These are phyloP conservation scores for Hortiboletus flavorubellus DNA, from an alignment of 768 basidiomycete species.

Conservation along the genomic window DNA sequence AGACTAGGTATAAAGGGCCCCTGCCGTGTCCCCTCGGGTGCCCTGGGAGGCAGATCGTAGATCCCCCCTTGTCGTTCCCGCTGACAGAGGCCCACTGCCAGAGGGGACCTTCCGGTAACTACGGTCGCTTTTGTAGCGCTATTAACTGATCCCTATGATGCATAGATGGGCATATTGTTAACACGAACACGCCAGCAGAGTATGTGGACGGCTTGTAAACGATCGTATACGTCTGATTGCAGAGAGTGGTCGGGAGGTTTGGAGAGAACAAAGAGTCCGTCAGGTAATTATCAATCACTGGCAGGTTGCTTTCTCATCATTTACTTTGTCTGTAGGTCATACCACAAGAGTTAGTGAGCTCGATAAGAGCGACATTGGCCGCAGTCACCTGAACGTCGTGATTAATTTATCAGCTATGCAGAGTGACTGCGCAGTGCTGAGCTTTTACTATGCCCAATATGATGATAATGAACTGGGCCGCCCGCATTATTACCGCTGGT, in stretches of 20 bases:
- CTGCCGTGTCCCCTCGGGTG: too few species aligned
- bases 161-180: conserved; percentile 13
- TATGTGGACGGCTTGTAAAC: conserved; percentile 56
- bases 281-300: conserved; percentile 43
- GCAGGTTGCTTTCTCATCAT: background rate
- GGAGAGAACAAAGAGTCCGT: conserved; percentile 61
- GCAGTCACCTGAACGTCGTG: conserved; percentile 9
- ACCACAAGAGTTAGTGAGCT: conserved; percentile 26
- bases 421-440: conserved; percentile 16
- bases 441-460: conserved; percentile 16
- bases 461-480: conserved; percentile 37
- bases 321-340: conserved; percentile 19
- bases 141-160: too few species aligned
- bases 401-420: conserved; percentile 5
- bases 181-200: conserved; percentile 50
- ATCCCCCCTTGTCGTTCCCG: too few species aligned
- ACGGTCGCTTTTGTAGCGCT: too few species aligned
- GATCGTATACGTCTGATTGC: conserved; percentile 63
- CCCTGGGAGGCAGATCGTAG: too few species aligned
- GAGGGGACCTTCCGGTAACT: too few species aligned
- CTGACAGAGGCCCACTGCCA: too few species aligned
- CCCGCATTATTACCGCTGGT: conserved; percentile 39
- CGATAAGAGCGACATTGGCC: conserved; percentile 13
- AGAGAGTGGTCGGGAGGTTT: conserved; percentile 81
- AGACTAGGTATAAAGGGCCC: too few species aligned